Conservation (phyloP, 2,329 filamentous ascomycete genomes). For the Trichoderma simmonsii region DNA sequence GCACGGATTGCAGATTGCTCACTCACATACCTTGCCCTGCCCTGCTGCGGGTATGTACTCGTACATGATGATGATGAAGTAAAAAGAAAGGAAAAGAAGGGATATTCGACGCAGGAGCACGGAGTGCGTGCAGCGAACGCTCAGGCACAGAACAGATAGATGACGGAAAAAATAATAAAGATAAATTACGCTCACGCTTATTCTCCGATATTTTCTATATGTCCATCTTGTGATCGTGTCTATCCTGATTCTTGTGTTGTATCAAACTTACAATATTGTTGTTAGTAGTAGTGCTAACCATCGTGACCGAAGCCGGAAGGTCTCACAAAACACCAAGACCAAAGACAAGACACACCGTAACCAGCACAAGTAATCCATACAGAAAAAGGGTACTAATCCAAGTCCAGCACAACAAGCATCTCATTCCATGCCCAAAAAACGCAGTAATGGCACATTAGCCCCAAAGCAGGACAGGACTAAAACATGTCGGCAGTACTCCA, state of each 20-base stretch:
- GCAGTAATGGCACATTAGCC: neutral
- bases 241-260: neutral
- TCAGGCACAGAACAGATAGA: neutral
- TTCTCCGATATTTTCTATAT: neutral
- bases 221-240: neutral
- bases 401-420: neutral
- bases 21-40: neutral
- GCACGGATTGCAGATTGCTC: neutral
- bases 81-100: neutral
- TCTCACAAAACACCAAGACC: neutral
- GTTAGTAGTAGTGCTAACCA: neutral
- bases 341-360: neutral
- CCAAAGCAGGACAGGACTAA: neutral
- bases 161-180: neutral
- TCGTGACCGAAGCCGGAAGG: neutral
- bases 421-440: no score
- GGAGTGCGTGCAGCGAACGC: slow-evolving; percentile 7
- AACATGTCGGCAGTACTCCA: slow-evolving; percentile 2
- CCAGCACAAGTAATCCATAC: neutral
- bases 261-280: neutral
- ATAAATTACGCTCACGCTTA: neutral
- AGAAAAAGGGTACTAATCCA: neutral
- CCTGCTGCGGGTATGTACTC: neutral
- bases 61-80: neutral
- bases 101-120: neutral